These are phyloP conservation scores for Phytomonas francai DNA, from an alignment of 208 protist species.

Conservation along the genomic window DNA sequence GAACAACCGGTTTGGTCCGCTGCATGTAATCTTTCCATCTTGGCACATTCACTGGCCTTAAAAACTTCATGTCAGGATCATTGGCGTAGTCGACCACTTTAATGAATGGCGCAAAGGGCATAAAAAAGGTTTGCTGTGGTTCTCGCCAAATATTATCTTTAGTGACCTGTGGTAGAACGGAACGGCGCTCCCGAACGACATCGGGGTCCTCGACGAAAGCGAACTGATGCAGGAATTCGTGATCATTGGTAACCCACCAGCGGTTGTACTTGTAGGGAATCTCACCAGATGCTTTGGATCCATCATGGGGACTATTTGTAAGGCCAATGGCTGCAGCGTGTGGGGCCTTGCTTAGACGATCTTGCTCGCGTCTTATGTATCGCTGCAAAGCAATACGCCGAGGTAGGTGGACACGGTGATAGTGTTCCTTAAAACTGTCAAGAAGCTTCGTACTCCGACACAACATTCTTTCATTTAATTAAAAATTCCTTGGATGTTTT, in stretches of 20 bases:
- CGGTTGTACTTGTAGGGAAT: conserved; percentile 86
- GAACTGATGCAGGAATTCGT: conserved; percentile 87
- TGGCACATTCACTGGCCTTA: conserved; percentile 79
- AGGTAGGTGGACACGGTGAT: conserved; percentile 82
- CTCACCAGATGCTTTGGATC: conserved; percentile 16
- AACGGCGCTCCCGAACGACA: conserved; percentile 54
- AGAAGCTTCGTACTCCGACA: conserved; percentile 28
- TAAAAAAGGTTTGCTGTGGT: conserved; percentile 80
- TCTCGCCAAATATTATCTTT: conserved; percentile 82
- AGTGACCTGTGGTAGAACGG: conserved; percentile 55
- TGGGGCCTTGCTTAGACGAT: conserved; percentile 15
- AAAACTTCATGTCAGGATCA: conserved; percentile 80
- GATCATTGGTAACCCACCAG: conserved; percentile 86
- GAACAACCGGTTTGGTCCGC: conserved; percentile 80
- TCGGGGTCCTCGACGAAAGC: conserved; percentile 83
- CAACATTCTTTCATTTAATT: conserved; percentile 32
- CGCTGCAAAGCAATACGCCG: conserved; percentile 69
- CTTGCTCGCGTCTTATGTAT: conserved; percentile 48
- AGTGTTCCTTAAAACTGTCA: conserved; percentile 87
- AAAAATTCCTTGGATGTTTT: neutral
- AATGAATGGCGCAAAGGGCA: conserved; percentile 83
- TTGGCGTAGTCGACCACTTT: conserved; percentile 85
- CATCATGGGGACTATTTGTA: neutral
- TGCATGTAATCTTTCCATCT: conserved; percentile 92
- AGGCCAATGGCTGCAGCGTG: neutral